phyloP scores from a whole-genome alignment of 139 green algal species.

The Pedinophyceae sp. region DNA sequence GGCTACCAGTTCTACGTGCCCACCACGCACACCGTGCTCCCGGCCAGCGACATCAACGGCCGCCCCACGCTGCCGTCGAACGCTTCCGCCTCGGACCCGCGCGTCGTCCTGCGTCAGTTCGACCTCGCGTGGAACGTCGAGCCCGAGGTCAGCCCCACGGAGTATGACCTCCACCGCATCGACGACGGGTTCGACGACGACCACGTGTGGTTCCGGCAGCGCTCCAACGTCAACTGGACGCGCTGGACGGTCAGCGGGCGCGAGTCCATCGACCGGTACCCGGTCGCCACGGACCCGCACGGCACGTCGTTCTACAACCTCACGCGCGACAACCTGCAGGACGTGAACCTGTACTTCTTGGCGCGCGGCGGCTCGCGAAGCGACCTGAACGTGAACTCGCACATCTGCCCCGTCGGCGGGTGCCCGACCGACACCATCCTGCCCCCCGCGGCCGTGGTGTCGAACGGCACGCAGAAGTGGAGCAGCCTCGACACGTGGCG shows the following conservation, averaged over 20 bases:
- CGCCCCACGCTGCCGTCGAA: too few relatives aligned
- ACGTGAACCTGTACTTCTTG: not conserved
- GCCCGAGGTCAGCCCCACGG: conserved; percentile 9
- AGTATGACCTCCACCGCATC: conserved; percentile 13
- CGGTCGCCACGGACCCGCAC: not conserved
- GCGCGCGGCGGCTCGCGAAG: too few relatives aligned
- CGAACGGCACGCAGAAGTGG: too few relatives aligned
- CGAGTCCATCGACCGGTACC: not conserved
- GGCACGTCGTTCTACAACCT: conserved; percentile 16
- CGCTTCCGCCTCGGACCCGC: too few relatives aligned
- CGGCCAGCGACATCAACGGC: too few relatives aligned
- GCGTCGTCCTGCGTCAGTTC: conserved; percentile 4
- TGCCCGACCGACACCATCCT: not conserved
- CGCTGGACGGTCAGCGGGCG: not conserved
- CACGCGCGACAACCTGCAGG: not conserved
- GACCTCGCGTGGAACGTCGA: conserved; percentile 22
- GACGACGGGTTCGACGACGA: too few relatives aligned
- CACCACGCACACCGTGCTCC: conserved; percentile 7
- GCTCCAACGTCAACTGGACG: not conserved
- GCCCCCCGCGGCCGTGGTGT: too few relatives aligned
- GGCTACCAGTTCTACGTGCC: conserved; percentile 29
- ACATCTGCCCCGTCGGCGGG: not conserved
- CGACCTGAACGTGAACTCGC: not conserved
- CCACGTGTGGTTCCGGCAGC: not conserved
- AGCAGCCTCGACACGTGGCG: too few relatives aligned